Evolutionary conservation across 2,329 filamentous ascomycete genomes (phyloP).

Genomic region (Penicillium frequentans): DNA sequence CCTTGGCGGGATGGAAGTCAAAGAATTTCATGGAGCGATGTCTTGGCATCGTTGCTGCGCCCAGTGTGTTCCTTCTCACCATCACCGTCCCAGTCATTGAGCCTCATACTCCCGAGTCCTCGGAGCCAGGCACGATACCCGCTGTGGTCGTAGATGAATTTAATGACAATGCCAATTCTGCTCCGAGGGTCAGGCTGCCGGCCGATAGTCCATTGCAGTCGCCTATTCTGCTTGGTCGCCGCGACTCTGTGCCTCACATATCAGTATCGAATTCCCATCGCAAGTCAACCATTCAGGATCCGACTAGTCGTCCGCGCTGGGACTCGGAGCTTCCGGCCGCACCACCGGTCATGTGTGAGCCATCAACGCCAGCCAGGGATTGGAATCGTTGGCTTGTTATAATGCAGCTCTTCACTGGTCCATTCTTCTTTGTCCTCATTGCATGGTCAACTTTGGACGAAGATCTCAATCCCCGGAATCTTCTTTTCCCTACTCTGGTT

Average conservation of each 20-base stretch:
- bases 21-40: slow-evolving; percentile 85
- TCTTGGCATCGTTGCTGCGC: slow-evolving; percentile 78
- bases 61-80: slow-evolving; percentile 85
- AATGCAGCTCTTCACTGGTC: slow-evolving; percentile 82
- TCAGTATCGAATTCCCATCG: slow-evolving; percentile 7
- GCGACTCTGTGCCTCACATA: slow-evolving; percentile 6
- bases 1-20: slow-evolving; percentile 74
- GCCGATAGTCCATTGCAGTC: slow-evolving; percentile 37
- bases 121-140: slow-evolving; percentile 38
- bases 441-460: slow-evolving; percentile 62
- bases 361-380: slow-evolving; percentile 40
- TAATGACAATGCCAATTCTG: slow-evolving; percentile 9
- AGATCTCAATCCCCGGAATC: slow-evolving; percentile 50
- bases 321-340: slow-evolving; percentile 43
- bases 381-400: slow-evolving; percentile 94
- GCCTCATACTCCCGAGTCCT: slow-evolving; percentile 55
- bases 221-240: slow-evolving; percentile 15
- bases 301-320: slow-evolving; percentile 24
- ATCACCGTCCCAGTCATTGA: slow-evolving; percentile 92
- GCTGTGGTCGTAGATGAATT: slow-evolving; percentile 25
- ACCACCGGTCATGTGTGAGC: slow-evolving; percentile 17
- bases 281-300: slow-evolving; percentile 19
- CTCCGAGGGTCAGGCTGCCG: slow-evolving; percentile 33
- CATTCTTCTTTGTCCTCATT: slow-evolving; percentile 76
- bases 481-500: slow-evolving; percentile 60